A percentile compares a stretch with the other conserved stretches of the same genome.
phyloP scores from a whole-genome alignment of 2,329 filamentous ascomycete species.

The Biscogniauxia sp. region DNA sequence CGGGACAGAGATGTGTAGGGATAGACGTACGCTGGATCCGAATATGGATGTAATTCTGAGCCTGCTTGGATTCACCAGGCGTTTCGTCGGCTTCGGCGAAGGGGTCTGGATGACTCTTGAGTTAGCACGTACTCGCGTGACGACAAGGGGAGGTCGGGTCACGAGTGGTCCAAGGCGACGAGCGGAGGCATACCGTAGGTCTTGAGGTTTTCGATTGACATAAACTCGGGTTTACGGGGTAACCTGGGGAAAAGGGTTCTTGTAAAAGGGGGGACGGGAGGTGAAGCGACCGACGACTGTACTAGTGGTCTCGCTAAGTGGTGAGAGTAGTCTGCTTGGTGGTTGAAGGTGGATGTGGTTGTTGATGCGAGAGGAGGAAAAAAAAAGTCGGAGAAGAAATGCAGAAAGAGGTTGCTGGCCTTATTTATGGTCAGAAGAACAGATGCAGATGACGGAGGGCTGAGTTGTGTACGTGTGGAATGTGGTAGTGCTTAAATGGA shows the following conservation, averaged over 20 bases:
- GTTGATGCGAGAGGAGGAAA: slow-evolving; percentile 1
- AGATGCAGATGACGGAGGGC: neutral
- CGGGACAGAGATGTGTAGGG: slow-evolving; percentile 6
- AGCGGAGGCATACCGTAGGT: slow-evolving; percentile 72
- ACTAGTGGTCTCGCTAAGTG: slow-evolving; percentile 46
- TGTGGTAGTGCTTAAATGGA: neutral
- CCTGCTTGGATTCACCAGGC: slow-evolving; percentile 90
- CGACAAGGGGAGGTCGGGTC: neutral
- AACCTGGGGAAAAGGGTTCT: slow-evolving; percentile 53
- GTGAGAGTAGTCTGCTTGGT: slow-evolving; percentile 18
- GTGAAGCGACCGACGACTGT: slow-evolving; percentile 52
- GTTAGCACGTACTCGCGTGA: slow-evolving; percentile 27
- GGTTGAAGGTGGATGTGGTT: slow-evolving; percentile 3
- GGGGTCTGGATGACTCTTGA: slow-evolving; percentile 67
- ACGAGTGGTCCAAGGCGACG: neutral
- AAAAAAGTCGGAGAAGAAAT: neutral
- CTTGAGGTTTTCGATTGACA: slow-evolving; percentile 99
- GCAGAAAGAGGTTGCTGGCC: neutral
- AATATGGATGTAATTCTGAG: slow-evolving; percentile 98
- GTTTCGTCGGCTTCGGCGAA: slow-evolving; percentile 99
- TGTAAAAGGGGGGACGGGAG: slow-evolving; percentile 33
- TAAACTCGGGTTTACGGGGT: slow-evolving; percentile 78
- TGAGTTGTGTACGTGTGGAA: neutral
- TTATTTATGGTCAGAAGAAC: neutral
- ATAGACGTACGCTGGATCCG: slow-evolving; percentile 88